Evolutionary conservation across 148 eudicot species (phyloP), one percentile per base, ranked within the genome.

Genomic region (Polygonum aviculare): DNA sequence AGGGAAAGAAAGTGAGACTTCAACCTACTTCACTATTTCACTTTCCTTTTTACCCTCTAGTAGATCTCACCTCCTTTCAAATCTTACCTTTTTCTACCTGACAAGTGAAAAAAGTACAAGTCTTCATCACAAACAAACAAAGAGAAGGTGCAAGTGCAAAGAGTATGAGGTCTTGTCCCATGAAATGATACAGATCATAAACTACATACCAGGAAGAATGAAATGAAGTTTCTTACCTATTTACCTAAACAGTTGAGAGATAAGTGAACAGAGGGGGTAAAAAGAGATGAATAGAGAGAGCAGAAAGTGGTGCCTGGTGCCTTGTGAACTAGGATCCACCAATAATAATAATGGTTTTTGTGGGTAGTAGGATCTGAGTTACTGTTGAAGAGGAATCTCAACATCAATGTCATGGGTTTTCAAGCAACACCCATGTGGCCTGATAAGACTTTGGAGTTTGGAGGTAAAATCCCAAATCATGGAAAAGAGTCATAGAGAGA

Each of bases 281-380:
- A 57, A 57, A 5, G 33, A 57, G 33, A 62, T 26, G 16, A 35
- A 62, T 2, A 26, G 38, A 62, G 1, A 62, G 69, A 62, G 11
- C 69, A 62, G 69, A 62, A 62, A 62, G 69, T 62, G 69, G 69
- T 26, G 11, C 65, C 65, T 59, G 65, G 65, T 59, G 65, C 65
- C 31, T 59, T 59, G 36, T 59, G 21, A n/a, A 59, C 65, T 7
- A 59, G 36, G 65, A 59, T 59, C 65, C 65, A 59, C 65, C 65
- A 59, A 59, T 59, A 21, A 59, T 59, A 21, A 44, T 26, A 26
- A 26, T 26, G 31, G 31, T 26, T 26, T 44, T 44, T 59, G 65
- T 59, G 65, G 65, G 65, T 59, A 59, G 65, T 59, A 59, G 65
- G 65, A 59, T 59, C 65, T 22, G 38, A 62, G 69, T 62, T 38